These are phyloP conservation scores for Ustilago xerochloae DNA, from an alignment of 1,284 basidiomycete species.

Conservation along the genomic window DNA sequence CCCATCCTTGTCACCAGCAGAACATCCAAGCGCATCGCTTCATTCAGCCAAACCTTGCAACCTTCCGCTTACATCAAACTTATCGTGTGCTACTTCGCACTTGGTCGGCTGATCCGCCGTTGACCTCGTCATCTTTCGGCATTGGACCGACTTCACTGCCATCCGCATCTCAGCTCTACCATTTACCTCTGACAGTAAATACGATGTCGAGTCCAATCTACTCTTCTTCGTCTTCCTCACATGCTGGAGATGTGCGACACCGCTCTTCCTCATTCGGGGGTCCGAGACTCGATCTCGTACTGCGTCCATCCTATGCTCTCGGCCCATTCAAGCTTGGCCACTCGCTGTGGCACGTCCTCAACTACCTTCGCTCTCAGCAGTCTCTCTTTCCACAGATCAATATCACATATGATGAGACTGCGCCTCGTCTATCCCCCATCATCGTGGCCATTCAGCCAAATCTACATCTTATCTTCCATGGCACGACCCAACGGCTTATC, in stretches of 20 bases:
- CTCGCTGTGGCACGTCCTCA: conserved; percentile 54
- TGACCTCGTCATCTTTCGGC: too few relatives aligned
- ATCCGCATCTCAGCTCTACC: too few relatives aligned
- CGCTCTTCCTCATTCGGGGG: conserved; percentile 30
- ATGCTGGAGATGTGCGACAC: conserved; percentile 7
- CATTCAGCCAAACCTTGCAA: too few relatives aligned
- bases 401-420: conserved; percentile 33
- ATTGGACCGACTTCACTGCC: neutral
- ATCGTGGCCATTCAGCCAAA: conserved; percentile 40
- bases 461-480: conserved; percentile 44
- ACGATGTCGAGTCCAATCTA: conserved; percentile 45
- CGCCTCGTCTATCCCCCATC: conserved; percentile 38
- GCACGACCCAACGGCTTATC: conserved; percentile 32
- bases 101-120: neutral
- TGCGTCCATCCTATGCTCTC: conserved; percentile 35
- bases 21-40: too few relatives aligned
- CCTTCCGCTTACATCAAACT: too few relatives aligned
- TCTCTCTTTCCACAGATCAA: conserved; percentile 49
- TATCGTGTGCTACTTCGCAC: neutral
- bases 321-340: conserved; percentile 53
- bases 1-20: neutral
- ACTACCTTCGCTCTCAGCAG: conserved; percentile 49
- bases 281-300: conserved; percentile 33
- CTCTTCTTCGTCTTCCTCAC: conserved; percentile 14
- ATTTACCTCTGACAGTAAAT: too few relatives aligned